Percentiles rank a stretch among this genome's conserved stretches.
Evolutionary conservation across 2,329 filamentous ascomycete genomes (phyloP).

Genomic region (Fusarium austroafricanum): DNA sequence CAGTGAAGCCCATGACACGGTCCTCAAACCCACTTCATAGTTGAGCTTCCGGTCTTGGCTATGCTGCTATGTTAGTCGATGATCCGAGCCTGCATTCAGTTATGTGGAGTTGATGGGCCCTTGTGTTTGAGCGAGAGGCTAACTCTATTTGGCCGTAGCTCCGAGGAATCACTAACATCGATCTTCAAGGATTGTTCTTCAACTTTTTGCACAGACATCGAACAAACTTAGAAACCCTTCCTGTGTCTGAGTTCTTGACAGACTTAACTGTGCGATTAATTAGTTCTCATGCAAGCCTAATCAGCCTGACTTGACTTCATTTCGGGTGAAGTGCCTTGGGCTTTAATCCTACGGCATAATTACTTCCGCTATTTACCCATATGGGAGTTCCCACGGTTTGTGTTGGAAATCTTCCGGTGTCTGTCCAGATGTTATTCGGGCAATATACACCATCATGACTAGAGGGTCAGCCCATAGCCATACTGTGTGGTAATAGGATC

Average conservation of each 20-base stretch:
- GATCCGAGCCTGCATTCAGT: slow-evolving; percentile 30
- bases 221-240: slow-evolving; percentile 5
- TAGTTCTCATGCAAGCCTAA: neutral
- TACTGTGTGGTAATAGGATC: slow-evolving; percentile 12
- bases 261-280: neutral
- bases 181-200: slow-evolving; percentile 10
- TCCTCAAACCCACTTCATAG: slow-evolving; percentile 7
- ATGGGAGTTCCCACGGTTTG: slow-evolving; percentile 3
- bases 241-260: neutral
- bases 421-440: neutral
- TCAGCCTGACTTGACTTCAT: neutral
- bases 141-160: slow-evolving; percentile 35
- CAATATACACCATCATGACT: slow-evolving; percentile 1
- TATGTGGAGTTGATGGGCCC: slow-evolving; percentile 26
- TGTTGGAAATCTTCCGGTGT: slow-evolving; percentile 1
- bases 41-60: slow-evolving; percentile 15
- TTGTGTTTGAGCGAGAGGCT: slow-evolving; percentile 17
- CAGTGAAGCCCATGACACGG: slow-evolving; percentile 8
- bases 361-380: neutral
- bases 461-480: slow-evolving; percentile 1
- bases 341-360: neutral
- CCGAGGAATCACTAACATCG: slow-evolving; percentile 37
- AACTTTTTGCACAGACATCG: slow-evolving; percentile 5
- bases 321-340: neutral
- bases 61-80: neutral